Conservation (phyloP, 73 alveolate genomes). For the Paramecium biaurelia region DNA sequence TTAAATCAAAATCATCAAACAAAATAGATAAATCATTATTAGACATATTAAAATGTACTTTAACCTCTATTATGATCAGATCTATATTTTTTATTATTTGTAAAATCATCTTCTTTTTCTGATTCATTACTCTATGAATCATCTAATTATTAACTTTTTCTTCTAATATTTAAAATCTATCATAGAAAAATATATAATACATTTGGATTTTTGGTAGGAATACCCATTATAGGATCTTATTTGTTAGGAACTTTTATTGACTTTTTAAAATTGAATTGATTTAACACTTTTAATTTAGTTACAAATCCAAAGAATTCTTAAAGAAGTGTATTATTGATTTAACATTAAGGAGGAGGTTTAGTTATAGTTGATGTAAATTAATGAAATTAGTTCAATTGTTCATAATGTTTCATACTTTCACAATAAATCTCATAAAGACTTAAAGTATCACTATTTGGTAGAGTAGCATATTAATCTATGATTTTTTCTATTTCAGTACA, state of each 20-base stretch:
- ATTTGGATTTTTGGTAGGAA: slow-evolving; percentile 35
- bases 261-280: slow-evolving; percentile 12
- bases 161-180: neutral
- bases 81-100: neutral
- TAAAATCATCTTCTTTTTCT: neutral
- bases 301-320: slow-evolving; percentile 24
- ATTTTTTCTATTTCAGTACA: slow-evolving; percentile 33
- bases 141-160: neutral
- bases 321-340: neutral
- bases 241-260: slow-evolving; percentile 22
- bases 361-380: neutral
- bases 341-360: neutral
- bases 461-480: slow-evolving; percentile 38
- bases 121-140: neutral
- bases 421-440: neutral
- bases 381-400: neutral
- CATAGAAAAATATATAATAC: neutral
- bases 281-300: slow-evolving; percentile 4
- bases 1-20: neutral
- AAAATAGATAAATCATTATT: neutral
- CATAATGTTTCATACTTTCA: slow-evolving; percentile 9
- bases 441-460: slow-evolving; percentile 38
- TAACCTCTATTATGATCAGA: neutral
- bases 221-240: slow-evolving; percentile 42
- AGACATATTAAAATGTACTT: slow-evolving; percentile 12